Base-by-base conservation (phyloP, 1,284 basidiomycete species). In the Cryptococcus sp. region DNA sequence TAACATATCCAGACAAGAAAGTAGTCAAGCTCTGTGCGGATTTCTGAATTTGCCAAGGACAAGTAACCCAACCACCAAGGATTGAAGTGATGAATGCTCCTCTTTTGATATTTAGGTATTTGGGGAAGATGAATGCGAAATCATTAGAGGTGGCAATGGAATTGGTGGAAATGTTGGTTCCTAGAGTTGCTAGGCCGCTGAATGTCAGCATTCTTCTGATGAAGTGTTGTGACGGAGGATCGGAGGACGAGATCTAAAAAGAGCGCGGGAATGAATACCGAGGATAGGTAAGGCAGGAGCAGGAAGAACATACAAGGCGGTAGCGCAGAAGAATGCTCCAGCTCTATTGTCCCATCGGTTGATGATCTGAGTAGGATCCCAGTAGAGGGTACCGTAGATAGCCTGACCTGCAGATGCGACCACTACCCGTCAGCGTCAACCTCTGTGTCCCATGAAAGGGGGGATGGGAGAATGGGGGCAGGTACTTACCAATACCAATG, bases 91-190 rank as follows among this genome's bases (percentile, higher is more conserved):
- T 77, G 54, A 86, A 75, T 66, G 88, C 86, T 0, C 87, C 87
- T 11, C 87, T 78, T 24, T 81, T 77, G 58, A 90, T 87, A 69
- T 88, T 87, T 74, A 90, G 81, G 61, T 82, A 89, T 51, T 70
- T 63, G 3, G 70, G 66, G 41, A 60, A 56, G 32, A 67, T 69
- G 9, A 83, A 86, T 13, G 82, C 84, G 75, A 88, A 82, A 70
- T 90, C 84, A 72, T 89, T 90, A 0, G 85, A 86, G 1, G 86
- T 83, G 31, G 83, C 85, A 54, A 90, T 77, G 37, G 83, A 85
- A 72, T 88, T 79, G 52, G 74, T 71, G 19, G 71, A 86, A 56
- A 88, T 85, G 64, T 88, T 88, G 46, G 85, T 84, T 31, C 86
- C 86, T 48, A 88, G 76, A 3, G 84, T 85, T 21, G 84, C 81